A percentile compares a stretch with the other conserved stretches of the same genome.
Evolutionary conservation across 2,329 filamentous ascomycete species (phyloP).

Genomic region (Fusarium stilboides): DNA sequence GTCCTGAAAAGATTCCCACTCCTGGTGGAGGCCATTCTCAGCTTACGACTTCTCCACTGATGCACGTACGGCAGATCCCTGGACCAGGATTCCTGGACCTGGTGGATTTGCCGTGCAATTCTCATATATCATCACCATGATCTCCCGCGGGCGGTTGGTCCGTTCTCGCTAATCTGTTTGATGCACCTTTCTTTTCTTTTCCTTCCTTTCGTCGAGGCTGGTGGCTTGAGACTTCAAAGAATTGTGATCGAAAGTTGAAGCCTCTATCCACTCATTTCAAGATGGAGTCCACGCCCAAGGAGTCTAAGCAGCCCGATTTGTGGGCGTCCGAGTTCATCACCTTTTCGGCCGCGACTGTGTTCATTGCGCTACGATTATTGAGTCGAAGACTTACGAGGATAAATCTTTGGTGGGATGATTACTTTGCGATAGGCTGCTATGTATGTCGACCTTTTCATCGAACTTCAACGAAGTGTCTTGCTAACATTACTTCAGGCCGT

Average conservation of each 20-base stretch:
- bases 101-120: conserved; percentile 12
- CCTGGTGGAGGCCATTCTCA: conserved; percentile 10
- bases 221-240: background rate
- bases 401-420: conserved; percentile 42
- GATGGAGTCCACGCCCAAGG: conserved; percentile 21
- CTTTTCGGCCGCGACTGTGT: conserved; percentile 31
- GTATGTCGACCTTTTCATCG: background rate
- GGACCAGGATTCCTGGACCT: background rate
- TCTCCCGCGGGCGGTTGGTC: background rate
- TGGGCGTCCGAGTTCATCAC: conserved; percentile 37
- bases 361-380: conserved; percentile 25
- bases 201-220: background rate
- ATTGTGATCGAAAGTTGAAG: background rate
- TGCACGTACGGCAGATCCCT: conserved; percentile 22
- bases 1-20: background rate
- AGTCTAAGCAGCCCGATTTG: conserved; percentile 37
- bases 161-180: conserved; percentile 35
- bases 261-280: background rate
- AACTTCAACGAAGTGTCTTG: fast-evolving
- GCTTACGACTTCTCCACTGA: conserved; percentile 13
- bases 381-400: conserved; percentile 39
- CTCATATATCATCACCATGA: conserved; percentile 26
- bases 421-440: conserved; percentile 38
- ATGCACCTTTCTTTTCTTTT: conserved; percentile 2
- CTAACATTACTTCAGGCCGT: conserved; percentile 26